phyloP scores from a whole-genome alignment of 305 asterid species.

The Solanum hybrid region DNA sequence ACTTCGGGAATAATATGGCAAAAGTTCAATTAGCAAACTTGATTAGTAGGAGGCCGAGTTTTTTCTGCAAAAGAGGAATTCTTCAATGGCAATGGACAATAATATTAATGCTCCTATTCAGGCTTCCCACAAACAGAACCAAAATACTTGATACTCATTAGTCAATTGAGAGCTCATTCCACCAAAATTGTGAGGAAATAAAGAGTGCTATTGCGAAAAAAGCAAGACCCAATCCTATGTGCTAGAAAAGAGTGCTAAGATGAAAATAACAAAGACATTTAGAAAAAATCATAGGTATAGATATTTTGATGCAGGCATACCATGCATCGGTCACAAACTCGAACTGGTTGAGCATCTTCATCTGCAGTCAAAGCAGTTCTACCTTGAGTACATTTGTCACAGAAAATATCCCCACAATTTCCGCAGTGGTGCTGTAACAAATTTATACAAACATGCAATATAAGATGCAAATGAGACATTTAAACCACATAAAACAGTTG shows the following conservation, averaged over 20 bases:
- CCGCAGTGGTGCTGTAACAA: slow-evolving; percentile 75
- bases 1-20: background rate
- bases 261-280: background rate
- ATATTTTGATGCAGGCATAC: slow-evolving; percentile 26
- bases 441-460: slow-evolving; percentile 1
- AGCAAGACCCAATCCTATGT: background rate
- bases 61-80: background rate
- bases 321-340: slow-evolving; percentile 90
- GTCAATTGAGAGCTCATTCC: background rate
- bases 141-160: background rate
- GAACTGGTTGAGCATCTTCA: slow-evolving; percentile 74
- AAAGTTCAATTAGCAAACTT: background rate
- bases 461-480: background rate
- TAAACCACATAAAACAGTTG: background rate
- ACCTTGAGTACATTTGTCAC: slow-evolving; percentile 96
- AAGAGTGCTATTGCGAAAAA: background rate
- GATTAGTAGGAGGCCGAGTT: background rate
- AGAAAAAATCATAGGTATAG: background rate
- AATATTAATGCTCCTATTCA: background rate
- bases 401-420: slow-evolving; percentile 87
- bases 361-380: slow-evolving; percentile 74
- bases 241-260: background rate
- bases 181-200: background rate
- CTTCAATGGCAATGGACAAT: background rate
- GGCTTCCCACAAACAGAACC: background rate